phyloP scores from a whole-genome alignment of 164 flowering plant genomes.

The Euptelea pleiosperma region DNA sequence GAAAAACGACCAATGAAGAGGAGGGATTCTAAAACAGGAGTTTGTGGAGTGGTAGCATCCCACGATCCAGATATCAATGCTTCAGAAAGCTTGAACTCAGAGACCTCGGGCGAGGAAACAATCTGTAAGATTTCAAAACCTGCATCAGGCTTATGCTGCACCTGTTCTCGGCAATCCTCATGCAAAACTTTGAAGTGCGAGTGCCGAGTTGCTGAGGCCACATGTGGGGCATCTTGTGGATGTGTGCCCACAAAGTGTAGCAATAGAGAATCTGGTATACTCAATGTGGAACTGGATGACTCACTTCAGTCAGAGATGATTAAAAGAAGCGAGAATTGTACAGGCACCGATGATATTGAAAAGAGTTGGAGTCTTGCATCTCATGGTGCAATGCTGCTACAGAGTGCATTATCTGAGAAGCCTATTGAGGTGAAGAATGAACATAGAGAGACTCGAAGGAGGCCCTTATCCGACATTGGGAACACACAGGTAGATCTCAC shows the following conservation, averaged over 20 bases:
- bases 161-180: constrained; percentile 47
- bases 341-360: constrained; percentile 29
- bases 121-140: constrained; percentile 9
- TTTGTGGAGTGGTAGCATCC: constrained; percentile 8
- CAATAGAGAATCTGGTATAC: constrained; percentile 37
- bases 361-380: constrained; percentile 45
- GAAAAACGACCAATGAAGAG: constrained; percentile 23
- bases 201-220: constrained; percentile 48
- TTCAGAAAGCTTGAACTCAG: constrained; percentile 18
- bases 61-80: constrained; percentile 1
- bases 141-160: constrained; percentile 44
- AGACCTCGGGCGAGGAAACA: constrained; percentile 18
- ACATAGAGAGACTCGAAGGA: constrained; percentile 40
- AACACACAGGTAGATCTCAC: constrained; percentile 80
- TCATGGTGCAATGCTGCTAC: constrained; percentile 73
- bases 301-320: constrained; percentile 13
- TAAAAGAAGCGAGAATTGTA: constrained; percentile 20
- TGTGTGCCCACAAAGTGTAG: constrained; percentile 54
- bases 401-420: constrained; percentile 57
- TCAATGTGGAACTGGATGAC: constrained; percentile 19
- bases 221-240: constrained; percentile 60
- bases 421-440: constrained; percentile 36
- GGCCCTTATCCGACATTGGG: constrained; percentile 86
- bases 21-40: constrained; percentile 33
- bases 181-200: constrained; percentile 80